Base-by-base conservation (phyloP, 1,284 basidiomycete genomes). In the Gomphus sp. region DNA sequence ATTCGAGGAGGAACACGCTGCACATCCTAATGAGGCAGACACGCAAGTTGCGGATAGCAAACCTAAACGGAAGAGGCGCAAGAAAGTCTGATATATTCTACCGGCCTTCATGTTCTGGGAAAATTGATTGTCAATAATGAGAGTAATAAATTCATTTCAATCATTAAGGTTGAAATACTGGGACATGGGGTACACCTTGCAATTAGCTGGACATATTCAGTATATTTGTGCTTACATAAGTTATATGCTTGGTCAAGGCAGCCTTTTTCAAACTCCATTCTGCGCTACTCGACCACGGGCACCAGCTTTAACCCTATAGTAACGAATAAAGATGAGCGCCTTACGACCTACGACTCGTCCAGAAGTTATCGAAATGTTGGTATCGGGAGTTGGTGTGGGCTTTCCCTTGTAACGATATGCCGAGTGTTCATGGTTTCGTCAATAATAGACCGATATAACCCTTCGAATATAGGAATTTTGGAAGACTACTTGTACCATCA, bases 401-500 rank as follows among this genome's bases (percentile, higher is more conserved):
- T 18, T 37, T 49, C 51, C 37, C 43, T 52, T 59, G 49, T 4
- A 56, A 31, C 22, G 41, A 33, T 34, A 34, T 25, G 55, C 50
- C 53, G 61, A 47, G 53, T n/a, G 37, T 58, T 55, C 47, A 47
- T 59, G 63, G 60, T 47, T 44, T 64, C 51, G 34, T 37, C 39
- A 22, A 45, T 52, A 58, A 31, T 65, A 94, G 93, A 98, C 78
- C 85, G 94, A 62, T 98, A 98, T 74, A 98, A 98, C 74, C 94
- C 94, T 44, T 89, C 89, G 61, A 98, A 97, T 73, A 84, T 96
- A 61, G 79, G 84, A 47, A 90, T 94, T 63, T 84, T 98, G 61
- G 93, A 97, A 74, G 95, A 97, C 69, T 98, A 98, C 74, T 84
- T 98, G 61, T 90, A 88, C 69, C 85, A 91, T 69, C 94, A 98